Evolutionary conservation across 768 basidiomycete genomes (phyloP), one percentile per base, ranked within the genome.

Genomic region (Imleria badia): DNA sequence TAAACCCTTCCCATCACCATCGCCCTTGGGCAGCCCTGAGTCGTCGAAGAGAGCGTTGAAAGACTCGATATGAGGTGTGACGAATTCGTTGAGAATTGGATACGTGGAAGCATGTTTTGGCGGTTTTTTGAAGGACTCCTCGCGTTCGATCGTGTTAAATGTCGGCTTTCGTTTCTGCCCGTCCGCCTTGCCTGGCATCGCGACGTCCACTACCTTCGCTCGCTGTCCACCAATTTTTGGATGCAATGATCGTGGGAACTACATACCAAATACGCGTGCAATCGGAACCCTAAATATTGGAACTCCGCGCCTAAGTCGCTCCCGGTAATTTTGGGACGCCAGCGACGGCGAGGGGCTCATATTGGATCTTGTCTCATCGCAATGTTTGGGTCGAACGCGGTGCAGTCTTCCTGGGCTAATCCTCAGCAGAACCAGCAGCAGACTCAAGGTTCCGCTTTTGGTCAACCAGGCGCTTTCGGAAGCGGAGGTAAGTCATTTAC

Each of bases 21-120:
- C 86, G 11, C 87, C 86, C 42, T 78, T 66, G 53, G 86, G 83
- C 51, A 90, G 69, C n/a, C 89, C 89, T 49, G 89, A 86, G 69
- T 96, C 94, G 65, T 98, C 95, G 70, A 98, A 95, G 26, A 99
- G 81, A 15, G 93, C 87, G 72, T 98, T 96, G 80, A 99, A 98
- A 36, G 91, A 94, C 70, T 98, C 90, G 58, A 98, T 83, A 69
- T 98, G 95, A 7, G 97, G 96, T 22, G 83, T 76, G 50, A 98
- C 93, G 64, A 98, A 91, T 72, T 96, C 91, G 62, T 97, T 92
- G 56, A 98, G 78, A 49, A 90, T 89, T 19, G 84, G 84, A 60
- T 91, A 84, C 13, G 85, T 83, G 22, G 89, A 81, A 20, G 82
- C 82, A 39, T 81, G 73, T 60, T 79, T 78, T 26, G 88, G 79